Percentiles rank a stretch among this genome's conserved stretches.
These are phyloP conservation scores for Eucalyptus erythrocorys DNA, from an alignment of 345 rosid genomes.

Conservation along the genomic window DNA sequence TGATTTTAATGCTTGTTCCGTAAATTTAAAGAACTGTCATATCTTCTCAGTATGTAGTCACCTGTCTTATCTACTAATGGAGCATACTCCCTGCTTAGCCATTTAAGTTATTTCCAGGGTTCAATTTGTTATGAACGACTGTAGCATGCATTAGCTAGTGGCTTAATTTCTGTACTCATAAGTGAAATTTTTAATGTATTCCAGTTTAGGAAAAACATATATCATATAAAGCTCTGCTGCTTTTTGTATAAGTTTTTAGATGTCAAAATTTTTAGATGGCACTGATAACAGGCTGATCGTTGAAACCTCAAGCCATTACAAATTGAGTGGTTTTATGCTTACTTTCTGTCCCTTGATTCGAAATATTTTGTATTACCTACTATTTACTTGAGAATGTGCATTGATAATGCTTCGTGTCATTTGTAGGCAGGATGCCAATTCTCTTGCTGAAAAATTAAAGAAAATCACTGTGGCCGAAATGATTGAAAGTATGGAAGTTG, in stretches of 20 bases:
- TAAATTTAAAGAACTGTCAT: not conserved
- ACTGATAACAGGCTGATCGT: not conserved
- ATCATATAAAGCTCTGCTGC: not conserved
- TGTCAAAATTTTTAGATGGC: not conserved
- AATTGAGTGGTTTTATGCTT: not conserved
- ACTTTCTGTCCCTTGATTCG: not conserved
- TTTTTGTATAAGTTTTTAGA: not conserved
- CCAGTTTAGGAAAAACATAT: not conserved
- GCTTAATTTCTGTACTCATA: not conserved
- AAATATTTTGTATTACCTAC: not conserved
- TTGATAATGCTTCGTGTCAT: not conserved
- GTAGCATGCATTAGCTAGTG: not conserved
- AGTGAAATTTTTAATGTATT: not conserved
- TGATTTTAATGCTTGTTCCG: not conserved
- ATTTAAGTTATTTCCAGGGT: not conserved
- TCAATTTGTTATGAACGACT: not conserved
- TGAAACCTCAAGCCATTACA: not conserved
- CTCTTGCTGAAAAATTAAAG: constrained; percentile 63
- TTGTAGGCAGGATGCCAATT: constrained; percentile 60
- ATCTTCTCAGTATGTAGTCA: not conserved
- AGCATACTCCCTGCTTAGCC: not conserved
- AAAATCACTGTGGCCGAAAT: constrained; percentile 78
- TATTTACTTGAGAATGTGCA: not conserved
- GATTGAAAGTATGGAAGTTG: constrained; percentile 54
- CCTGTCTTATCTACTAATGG: not conserved